Base-by-base conservation (phyloP, 2,329 filamentous ascomycete genomes). In the Chalara sp. region DNA sequence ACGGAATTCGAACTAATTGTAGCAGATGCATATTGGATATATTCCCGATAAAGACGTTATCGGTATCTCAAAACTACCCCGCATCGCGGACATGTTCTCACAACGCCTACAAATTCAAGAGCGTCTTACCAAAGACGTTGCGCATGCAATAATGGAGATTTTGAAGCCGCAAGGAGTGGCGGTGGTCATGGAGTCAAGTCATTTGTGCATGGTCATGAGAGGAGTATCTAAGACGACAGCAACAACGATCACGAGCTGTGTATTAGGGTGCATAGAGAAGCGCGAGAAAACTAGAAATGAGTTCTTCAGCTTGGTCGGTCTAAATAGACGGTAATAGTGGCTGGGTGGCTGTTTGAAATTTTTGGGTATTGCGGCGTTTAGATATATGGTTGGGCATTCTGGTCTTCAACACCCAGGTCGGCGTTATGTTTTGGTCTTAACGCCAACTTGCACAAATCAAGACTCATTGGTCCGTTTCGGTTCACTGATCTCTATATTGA, bases 131-230 rank as follows among this genome's bases (percentile, higher is more conserved):
- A 95, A 95, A 68, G 91, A 99, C 68, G 91, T 99, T 11, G 93
- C 93, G 21, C 81, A 96, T 56, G 92, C 93, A 12, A 86, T 99
- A 56, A 90, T 90, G 66, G 91, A 97, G 64, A 84, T 97, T 10
- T 77, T 99, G 45, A 87, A 95, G 67, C 93, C 93, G 2, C 89
- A 95, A 65, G 93, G 93, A 44, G 92, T 99, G 2, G 92, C 89
- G 21, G 93, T 99, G 2, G 92, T 99, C 53, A 96, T 99, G 86
- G 93, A 99, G 66, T 95, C 89, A 11, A 91, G 83, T 64, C 93
- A 99, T 71, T 75, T 97, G 44, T 99, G 93, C 75, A 99, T 97
- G 92, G 90, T 96, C 12, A 97, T 96, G 91, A 83, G 93, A 44
- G 93, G 93, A n/a, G 92, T 99, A 7, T 82, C 96, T 67, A 96